Evolutionary conservation across 106 monocot genomes (phyloP).

Genomic region (Phalaenopsis aphrodite): DNA sequence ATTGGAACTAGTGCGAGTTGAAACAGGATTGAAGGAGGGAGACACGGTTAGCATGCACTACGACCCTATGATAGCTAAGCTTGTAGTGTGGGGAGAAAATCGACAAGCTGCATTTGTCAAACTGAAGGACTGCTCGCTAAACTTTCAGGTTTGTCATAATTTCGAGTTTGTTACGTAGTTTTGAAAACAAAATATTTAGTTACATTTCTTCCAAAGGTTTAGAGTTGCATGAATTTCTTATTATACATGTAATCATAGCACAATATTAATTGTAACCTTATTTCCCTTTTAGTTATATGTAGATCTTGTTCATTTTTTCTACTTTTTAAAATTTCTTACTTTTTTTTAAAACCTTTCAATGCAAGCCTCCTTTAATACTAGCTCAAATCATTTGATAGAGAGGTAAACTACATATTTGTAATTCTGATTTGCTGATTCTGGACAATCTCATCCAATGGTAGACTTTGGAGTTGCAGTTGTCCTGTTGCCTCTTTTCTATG

Average conservation of each 20-base stretch:
- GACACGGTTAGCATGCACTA: conserved; percentile 89
- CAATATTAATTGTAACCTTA: neutral
- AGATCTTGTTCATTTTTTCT: neutral
- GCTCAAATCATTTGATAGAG: no score
- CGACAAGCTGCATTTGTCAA: conserved; percentile 74
- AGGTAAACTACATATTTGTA: neutral
- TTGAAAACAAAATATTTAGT: neutral
- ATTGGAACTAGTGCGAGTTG: conserved; percentile 66
- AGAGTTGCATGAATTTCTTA: neutral
- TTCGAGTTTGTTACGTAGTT: neutral
- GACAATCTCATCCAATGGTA: neutral
- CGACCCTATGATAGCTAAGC: conserved; percentile 99
- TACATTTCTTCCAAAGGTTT: neutral
- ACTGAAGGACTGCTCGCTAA: conserved; percentile 61
- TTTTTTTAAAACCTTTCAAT: no score
- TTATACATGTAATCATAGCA: neutral
- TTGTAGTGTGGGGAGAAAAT: conserved; percentile 97
- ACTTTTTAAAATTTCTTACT: neutral
- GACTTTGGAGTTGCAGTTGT: neutral
- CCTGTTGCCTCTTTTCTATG: neutral
- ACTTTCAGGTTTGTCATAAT: conserved; percentile 65
- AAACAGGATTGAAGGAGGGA: conserved; percentile 91
- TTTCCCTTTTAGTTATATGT: neutral
- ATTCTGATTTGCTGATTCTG: neutral
- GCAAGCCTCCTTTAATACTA: no score